Conservation (phyloP, 2,329 filamentous ascomycete species). For the Colletotrichum abscissum region DNA sequence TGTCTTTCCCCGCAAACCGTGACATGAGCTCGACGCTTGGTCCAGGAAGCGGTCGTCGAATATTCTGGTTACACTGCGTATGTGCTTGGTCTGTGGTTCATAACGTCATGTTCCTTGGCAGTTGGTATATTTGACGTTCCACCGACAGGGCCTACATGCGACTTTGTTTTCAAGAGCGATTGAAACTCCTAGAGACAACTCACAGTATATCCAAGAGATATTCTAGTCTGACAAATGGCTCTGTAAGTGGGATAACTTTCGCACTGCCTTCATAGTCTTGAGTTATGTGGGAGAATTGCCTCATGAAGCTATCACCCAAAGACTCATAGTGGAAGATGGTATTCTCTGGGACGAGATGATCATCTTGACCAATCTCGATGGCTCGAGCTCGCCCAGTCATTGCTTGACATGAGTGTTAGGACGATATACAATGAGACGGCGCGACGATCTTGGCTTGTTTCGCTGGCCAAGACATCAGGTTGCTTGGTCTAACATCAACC, state of each 20-base stretch:
- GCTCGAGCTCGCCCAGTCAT: not conserved
- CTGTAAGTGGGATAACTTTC: not conserved
- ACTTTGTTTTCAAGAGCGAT: not conserved
- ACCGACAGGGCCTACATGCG: not conserved
- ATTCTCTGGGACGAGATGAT: not conserved
- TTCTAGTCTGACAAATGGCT: not conserved
- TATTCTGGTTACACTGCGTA: not conserved
- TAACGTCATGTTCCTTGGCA: not conserved
- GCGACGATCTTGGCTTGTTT: not conserved
- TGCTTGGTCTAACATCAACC: not conserved
- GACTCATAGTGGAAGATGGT: not conserved
- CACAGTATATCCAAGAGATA: not conserved
- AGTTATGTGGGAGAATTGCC: not conserved
- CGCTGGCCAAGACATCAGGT: not conserved
- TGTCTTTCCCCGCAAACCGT: not conserved
- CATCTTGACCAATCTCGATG: not conserved
- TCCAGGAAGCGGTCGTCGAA: not conserved
- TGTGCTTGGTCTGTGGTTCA: not conserved
- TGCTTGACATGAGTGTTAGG: not conserved
- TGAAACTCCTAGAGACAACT: not conserved
- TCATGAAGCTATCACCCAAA: not conserved
- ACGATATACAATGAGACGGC: not conserved
- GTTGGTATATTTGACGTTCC: not conserved
- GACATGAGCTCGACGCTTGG: conserved; percentile 4
- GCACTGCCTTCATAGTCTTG: not conserved